Evolutionary conservation across 2,329 filamentous ascomycete species (phyloP), one percentile per base, ranked within the genome.

Genomic region (Beauveria scarabaeidicola): DNA sequence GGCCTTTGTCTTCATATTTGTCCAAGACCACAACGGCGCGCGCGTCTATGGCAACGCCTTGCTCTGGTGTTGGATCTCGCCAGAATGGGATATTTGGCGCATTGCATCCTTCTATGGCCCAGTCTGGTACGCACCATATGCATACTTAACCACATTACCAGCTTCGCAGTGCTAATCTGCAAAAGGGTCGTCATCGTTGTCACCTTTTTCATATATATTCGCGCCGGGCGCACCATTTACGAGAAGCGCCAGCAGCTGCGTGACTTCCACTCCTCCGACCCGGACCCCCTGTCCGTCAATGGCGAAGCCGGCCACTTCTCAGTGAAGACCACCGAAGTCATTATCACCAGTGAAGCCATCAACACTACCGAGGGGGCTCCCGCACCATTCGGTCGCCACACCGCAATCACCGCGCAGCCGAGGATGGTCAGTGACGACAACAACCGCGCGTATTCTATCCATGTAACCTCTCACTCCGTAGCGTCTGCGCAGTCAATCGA

Each of bases 11-110:
- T 91, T 85, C 66, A 76, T 91, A 58, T 88, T 90, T 60, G 73
- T 91, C 58, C 76, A 77, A 60, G 78, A 78, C 51, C 66, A 69
- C 0, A 73, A 76, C 25, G 82, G 83, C 5, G 59, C 66, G 19
- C 80, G 77, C 3, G 80, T 93, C 56, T 91, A 92, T 68, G 90
- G 89, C 1, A 80, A 88, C 65, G 90, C 90, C 29, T 83, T 81
- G 1, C 73, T 94, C 23, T 95, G 90, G 90, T 95, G 90, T 69
- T 94, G 90, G 90, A 78, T 94, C 19, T 75, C 79, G 2, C 68
- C 75, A 2, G 73, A 82, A 5, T 91, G 86, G 81, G 86, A 90
- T 59, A 80, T 86, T 61, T 83, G 89, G 71, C 86, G 90, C 43
- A 85, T 94, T 60, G 82, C 83, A 3, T 81, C 84, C 29, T 93